These are phyloP conservation scores for Lentinula detonsa DNA, from an alignment of 768 basidiomycete genomes.

Conservation along the genomic window DNA sequence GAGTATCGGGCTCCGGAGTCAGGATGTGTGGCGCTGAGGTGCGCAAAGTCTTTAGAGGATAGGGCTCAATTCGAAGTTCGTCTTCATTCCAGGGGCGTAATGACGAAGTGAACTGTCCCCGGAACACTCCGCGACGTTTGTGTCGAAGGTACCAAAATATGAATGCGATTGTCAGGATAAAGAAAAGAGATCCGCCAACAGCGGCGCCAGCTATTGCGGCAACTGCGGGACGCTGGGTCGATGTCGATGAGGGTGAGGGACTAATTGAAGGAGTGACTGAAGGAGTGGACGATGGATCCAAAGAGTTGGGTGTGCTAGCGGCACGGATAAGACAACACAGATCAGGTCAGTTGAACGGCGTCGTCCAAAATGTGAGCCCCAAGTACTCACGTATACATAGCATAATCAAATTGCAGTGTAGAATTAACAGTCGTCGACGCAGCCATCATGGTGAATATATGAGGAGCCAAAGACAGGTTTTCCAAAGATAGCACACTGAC, in stretches of 20 bases:
- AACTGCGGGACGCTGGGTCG: neutral
- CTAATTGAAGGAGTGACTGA: neutral
- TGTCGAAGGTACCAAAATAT: neutral
- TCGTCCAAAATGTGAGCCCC: neutral
- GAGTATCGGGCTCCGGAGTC: neutral
- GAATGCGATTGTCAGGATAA: neutral
- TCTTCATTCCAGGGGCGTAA: neutral
- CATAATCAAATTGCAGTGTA: constrained; percentile 6
- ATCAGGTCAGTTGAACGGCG: neutral
- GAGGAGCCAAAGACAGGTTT: neutral
- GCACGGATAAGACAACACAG: neutral
- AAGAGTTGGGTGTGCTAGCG: neutral
- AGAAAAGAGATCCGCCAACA: neutral
- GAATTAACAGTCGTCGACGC: constrained; percentile 1
- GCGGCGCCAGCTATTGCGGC: neutral
- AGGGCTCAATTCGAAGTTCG: neutral
- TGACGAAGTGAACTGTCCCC: neutral
- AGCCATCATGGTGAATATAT: neutral
- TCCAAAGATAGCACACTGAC: neutral
- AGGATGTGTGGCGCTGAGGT: too few relatives aligned
- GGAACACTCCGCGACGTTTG: neutral
- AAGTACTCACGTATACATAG: constrained; percentile 3
- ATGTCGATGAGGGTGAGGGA: neutral
- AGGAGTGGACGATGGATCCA: too few relatives aligned
- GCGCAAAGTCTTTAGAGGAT: neutral